Base-by-base conservation (phyloP, 2,329 filamentous ascomycete genomes). In the Coniochaeta pulveracea region DNA sequence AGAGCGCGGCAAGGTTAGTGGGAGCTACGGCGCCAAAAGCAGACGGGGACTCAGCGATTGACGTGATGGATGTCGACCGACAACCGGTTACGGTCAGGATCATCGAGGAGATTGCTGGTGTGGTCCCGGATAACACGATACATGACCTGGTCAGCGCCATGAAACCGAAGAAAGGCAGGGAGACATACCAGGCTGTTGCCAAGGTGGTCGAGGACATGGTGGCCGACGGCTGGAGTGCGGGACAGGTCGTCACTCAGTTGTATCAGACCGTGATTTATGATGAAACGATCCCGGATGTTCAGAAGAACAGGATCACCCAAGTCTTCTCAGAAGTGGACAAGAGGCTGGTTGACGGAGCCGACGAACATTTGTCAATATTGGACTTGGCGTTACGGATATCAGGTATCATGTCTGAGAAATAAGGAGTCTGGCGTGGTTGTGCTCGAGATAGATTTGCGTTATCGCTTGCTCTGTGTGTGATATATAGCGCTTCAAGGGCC, bases 321-420 rank as follows among this genome's bases (percentile, higher is more conserved):
- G 67, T 89, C 4, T 98, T 98, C 51, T 95, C 88, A 1, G 88
- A 96, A 55, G 70, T 89, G 18, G 91, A 99, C 52, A 96, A 96
- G 66, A 72, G 91, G 43, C 60, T 98, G 29, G 81, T 94, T 5
- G 93, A 99, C 55, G 91, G 91, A 7, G 82, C 88, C 3, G 91
- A 98, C 51, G 91, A 98, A 60, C 89, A 98, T 53, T 63, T 98
- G 16, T 85, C 84, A 1, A 81, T 96, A 38, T 61, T 98, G 19
- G 89, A 98, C 55, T 53, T 96, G 43, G 70, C 81, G 6, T 65
- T 96, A 50, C 77, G 84, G 48, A 81, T 94, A 60, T 84, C 84
- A 0, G 73, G 72, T 19, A 76, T 91, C 37, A 51, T 93, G 52
- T 66, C 64, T 26, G 63, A 63, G 24, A 57, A 56, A 36, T 50